A percentile compares a stretch with the other conserved stretches of the same genome.
phyloP scores from a whole-genome alignment of 1,139 yeast species.

The Candida labiduridarum region DNA sequence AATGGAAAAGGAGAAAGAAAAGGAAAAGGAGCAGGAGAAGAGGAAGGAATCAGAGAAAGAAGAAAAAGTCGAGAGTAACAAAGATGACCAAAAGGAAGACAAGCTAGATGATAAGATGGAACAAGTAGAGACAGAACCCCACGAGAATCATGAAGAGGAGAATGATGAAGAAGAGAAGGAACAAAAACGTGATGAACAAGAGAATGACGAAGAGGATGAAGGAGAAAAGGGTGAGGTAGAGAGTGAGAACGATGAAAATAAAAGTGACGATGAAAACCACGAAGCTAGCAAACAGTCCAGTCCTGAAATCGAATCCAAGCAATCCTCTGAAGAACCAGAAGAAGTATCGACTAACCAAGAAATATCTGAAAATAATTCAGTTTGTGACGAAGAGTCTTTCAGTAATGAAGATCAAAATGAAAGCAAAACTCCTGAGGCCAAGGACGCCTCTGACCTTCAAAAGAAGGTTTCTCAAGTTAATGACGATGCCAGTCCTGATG shows the following conservation, averaged over 20 bases:
- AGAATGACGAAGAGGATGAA: neutral
- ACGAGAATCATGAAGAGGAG: neutral
- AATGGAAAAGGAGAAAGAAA: slow-evolving; percentile 14
- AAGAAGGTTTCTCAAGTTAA: neutral
- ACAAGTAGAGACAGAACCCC: no score
- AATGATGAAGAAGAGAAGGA: slow-evolving; percentile 4
- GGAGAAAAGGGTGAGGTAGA: neutral
- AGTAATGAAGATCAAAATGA: neutral
- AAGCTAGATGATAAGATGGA: slow-evolving; percentile 1
- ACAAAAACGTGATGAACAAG: slow-evolving; percentile 13
- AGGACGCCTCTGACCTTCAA: neutral
- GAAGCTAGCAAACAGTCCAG: neutral
- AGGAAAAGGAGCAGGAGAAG: slow-evolving; percentile 1
- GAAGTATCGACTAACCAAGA: neutral
- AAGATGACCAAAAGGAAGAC: neutral
- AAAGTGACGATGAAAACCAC: neutral
- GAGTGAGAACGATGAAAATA: neutral
- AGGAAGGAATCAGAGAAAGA: slow-evolving; percentile 2
- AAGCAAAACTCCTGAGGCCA: neutral
- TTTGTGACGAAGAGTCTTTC: neutral
- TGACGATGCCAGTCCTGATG: neutral
- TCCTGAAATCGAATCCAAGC: neutral
- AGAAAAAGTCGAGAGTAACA: neutral
- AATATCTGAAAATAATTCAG: neutral
- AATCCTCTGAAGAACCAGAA: neutral